Evolutionary conservation across 148 eudicot species (phyloP), one percentile per base, ranked within the genome.

Genomic region (Euryodendron excelsum): DNA sequence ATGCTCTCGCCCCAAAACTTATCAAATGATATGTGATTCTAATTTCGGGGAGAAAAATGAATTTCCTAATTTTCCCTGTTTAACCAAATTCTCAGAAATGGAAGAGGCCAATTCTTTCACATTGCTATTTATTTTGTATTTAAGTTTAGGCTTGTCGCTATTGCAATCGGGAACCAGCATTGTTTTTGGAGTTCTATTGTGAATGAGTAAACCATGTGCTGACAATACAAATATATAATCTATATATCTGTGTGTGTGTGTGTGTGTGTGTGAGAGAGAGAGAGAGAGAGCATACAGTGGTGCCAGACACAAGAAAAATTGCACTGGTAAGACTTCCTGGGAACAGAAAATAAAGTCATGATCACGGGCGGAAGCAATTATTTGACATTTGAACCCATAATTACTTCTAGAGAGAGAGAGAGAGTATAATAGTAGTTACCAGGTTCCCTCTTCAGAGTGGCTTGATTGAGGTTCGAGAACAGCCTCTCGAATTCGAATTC

Each of bases 281-380:
- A 69, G 41, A 63, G 61, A 64, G 68, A 69, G 50, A 47, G 45
- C 80, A 20, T 90, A 94, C 97, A 48, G 98, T 94, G 30, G 98
- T 94, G 75, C 98, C 98, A 62, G 98, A 92, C 45, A 93, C 97
- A 63, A 94, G 98, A 56, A 90, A 80, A 76, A 93, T 81, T 48
- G 97, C 84, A 81, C 96, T 85, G 78, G 79, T 83, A 27, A 94
- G 86, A 77, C 97, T 94, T 80, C 98, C 98, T 94, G 91, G 39
- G 55, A 69, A 7, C 30, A 77, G 3, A 77, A 37, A 11, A 61
- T 18, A 44, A 58, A 63, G 72, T 9, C 14, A 17, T 5, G 27
- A 44, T 28, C 13, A 11, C 36, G 1, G 75, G 13, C 0, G 30
- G 70, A 13, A 37, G 47, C 34, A 55, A 37, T 62, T 60, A 68